phyloP scores from a whole-genome alignment of 805 yeast species.

The Lachancea cidri region DNA sequence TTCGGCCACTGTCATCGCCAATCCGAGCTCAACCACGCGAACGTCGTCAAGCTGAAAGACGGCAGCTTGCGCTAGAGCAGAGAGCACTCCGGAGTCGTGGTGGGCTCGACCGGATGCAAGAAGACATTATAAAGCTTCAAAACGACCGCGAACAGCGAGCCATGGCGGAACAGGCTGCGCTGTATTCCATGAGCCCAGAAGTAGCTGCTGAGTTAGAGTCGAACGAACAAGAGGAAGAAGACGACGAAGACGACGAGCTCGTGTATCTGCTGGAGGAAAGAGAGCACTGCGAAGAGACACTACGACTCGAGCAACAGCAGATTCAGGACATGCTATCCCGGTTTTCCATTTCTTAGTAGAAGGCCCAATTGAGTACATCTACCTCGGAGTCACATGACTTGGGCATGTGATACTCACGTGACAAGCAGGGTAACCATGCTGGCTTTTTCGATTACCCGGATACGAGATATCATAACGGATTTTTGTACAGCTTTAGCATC shows the following conservation, averaged over 20 bases:
- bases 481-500: not conserved
- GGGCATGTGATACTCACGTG: not conserved
- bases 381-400: not conserved
- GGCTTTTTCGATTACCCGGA: not conserved
- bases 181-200: slow-evolving; percentile 18
- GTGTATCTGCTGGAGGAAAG: slow-evolving; percentile 9
- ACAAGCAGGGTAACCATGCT: not conserved
- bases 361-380: not conserved
- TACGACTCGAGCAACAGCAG: slow-evolving; percentile 8
- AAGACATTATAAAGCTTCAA: slow-evolving; percentile 25
- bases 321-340: slow-evolving; percentile 7
- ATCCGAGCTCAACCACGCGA: not conserved
- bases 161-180: slow-evolving; percentile 17
- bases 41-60: slow-evolving; percentile 4
- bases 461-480: not conserved
- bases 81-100: slow-evolving; percentile 16
- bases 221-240: slow-evolving; percentile 7
- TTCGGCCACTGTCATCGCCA: slow-evolving; percentile 7
- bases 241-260: slow-evolving; percentile 27
- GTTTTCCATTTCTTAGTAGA: slow-evolving; percentile 1
- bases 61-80: slow-evolving; percentile 1
- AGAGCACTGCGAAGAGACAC: slow-evolving; percentile 5
- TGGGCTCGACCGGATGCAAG: slow-evolving; percentile 26
- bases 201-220: slow-evolving; percentile 14
- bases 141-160: slow-evolving; percentile 12